Evolutionary conservation across 2,329 filamentous ascomycete genomes (phyloP), one percentile per base, ranked within the genome.

Genomic region (Paraphaeosphaeria sporulosa): DNA sequence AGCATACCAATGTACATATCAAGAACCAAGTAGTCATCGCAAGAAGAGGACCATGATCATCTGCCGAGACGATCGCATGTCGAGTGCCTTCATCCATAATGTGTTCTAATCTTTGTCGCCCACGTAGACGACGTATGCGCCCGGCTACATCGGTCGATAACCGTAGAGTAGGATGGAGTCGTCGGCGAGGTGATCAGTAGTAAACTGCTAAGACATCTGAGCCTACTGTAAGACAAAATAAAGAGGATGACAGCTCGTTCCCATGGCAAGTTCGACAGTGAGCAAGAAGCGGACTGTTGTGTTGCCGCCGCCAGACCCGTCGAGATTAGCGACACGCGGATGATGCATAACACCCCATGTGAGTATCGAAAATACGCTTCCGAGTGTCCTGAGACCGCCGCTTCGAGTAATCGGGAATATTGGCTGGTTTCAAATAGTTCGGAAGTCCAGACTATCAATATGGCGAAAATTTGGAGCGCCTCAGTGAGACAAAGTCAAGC

Each of bases 21-120:
- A 73, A 60, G 36, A 70, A 71, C 70, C 69, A 73, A 54, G 65
- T 62, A 38, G 61, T 65, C 59, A 72, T 72, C 51, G 69, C 62
- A 59, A 73, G 56, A 57, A 73, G 62, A 19, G 66, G 64, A 3
- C 69, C 70, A 58, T 65, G 69, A 48, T 69, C 66, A 53, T 73
- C 66, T 60, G 65, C 43, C 57, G 65, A 68, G 58, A 72, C 65
- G 25, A 58, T 51, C 42, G 57, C 57, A 53, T 55, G 59, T 38
- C 49, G 32, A n/a, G 51, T 46, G 10, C 55, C 59, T 34, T 62
- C 52, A 43, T 47, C n/a, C 57, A 59, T 59, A 19, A 42, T 38
- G 23, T 57, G 51, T 15, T 19, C 58, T 12, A 15, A 12, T n/a
- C 1, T 47, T 47, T 15, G 4, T 17, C 44, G 44, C 15, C 19